A percentile compares a stretch with the other conserved stretches of the same genome.
Evolutionary conservation across 306 rosid species (phyloP).

Genomic region (Quercus dentata): DNA sequence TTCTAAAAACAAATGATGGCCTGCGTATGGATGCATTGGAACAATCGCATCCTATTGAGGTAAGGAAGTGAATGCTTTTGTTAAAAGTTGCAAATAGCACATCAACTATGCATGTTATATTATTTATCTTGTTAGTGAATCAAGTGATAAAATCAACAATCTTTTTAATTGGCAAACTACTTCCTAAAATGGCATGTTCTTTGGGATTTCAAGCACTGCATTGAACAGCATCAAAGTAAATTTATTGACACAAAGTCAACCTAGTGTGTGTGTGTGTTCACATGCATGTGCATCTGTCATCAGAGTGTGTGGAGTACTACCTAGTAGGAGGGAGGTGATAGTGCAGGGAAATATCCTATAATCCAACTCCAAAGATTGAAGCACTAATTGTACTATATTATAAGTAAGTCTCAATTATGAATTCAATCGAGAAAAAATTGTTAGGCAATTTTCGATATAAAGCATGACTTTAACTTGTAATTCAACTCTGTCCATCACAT

Average conservation of each 20-base stretch:
- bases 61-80: conserved; percentile 1
- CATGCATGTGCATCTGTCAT: too few relatives aligned
- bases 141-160: background rate
- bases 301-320: background rate
- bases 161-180: background rate
- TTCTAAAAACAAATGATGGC: conserved; percentile 35
- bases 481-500: background rate
- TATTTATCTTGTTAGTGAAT: background rate
- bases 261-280: background rate
- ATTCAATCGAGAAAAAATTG: background rate
- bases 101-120: background rate
- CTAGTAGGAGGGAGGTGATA: background rate
- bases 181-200: background rate
- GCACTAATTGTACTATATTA: background rate
- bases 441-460: background rate
- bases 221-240: background rate
- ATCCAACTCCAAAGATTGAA: background rate
- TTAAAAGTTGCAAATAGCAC: background rate
- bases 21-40: conserved; percentile 50
- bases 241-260: background rate
- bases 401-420: background rate
- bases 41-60: conserved; percentile 64
- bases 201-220: background rate
- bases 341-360: background rate
- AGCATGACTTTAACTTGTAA: background rate